Evolutionary conservation across 306 rosid species (phyloP).

Genomic region (Malus asiatica): DNA sequence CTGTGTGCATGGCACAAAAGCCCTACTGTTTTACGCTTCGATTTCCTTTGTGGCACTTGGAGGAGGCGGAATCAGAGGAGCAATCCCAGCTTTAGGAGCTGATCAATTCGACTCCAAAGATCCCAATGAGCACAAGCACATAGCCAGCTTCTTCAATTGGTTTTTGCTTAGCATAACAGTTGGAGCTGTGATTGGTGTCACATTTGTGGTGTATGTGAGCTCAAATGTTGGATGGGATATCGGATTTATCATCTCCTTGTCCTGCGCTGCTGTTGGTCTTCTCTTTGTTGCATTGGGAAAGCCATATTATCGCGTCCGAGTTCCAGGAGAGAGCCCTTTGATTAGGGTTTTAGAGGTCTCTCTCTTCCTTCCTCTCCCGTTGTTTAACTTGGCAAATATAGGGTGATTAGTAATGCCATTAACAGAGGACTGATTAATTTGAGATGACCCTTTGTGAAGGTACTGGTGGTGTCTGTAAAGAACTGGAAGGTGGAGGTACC

Average conservation of each 20-base stretch:
- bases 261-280: constrained; percentile 33
- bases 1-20: constrained; percentile 41
- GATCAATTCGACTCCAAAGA: constrained; percentile 44
- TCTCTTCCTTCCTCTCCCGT: not conserved
- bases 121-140: constrained; percentile 26
- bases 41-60: constrained; percentile 47
- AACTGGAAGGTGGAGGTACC: not conserved
- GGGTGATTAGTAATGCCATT: not conserved
- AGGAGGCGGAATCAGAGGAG: constrained; percentile 52
- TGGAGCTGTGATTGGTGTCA: constrained; percentile 47
- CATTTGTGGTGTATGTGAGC: constrained; percentile 48
- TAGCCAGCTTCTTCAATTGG: constrained; percentile 57
- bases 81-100: constrained; percentile 50
- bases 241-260: constrained; percentile 41
- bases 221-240: constrained; percentile 23
- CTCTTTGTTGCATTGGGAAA: constrained; percentile 34
- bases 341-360: constrained; percentile 37
- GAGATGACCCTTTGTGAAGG: not conserved
- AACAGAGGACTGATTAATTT: not conserved
- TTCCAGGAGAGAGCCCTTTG: constrained; percentile 42
- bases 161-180: constrained; percentile 34
- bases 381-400: not conserved
- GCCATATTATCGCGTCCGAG: constrained; percentile 29
- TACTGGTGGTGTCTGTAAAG: constrained; percentile 6
- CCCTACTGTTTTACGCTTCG: constrained; percentile 34